phyloP scores from a whole-genome alignment of 371 early-diverging fungal species.

The Parasitella parasitica region DNA sequence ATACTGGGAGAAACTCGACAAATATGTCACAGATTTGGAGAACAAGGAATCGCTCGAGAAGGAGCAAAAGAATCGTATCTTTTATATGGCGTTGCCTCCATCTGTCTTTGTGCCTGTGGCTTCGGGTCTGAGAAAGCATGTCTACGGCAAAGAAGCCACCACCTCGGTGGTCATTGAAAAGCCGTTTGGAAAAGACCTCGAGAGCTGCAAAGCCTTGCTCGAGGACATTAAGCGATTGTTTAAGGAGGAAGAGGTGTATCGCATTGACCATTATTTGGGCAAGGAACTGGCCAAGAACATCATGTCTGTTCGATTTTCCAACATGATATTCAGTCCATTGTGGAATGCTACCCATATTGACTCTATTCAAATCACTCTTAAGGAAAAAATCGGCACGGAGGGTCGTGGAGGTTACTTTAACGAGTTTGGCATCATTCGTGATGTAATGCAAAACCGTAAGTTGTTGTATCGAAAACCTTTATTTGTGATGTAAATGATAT shows the following conservation, averaged over 20 bases:
- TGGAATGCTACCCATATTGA: conserved; percentile 89
- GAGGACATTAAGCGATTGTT: conserved; percentile 71
- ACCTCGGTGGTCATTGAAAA: conserved; percentile 96
- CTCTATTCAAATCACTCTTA: conserved; percentile 96
- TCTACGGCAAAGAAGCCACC: conserved; percentile 54
- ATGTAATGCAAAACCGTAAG: conserved; percentile 98
- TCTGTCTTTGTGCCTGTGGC: conserved; percentile 90
- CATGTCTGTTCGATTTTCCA: conserved; percentile 91
- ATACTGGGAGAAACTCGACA: conserved; percentile 66
- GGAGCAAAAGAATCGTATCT: conserved; percentile 66
- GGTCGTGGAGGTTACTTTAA: conserved; percentile 99
- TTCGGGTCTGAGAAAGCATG: conserved; percentile 64
- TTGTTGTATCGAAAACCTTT: too few species aligned
- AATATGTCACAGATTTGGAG: conserved; percentile 57
- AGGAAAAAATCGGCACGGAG: conserved; percentile 96
- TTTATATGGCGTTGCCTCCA: conserved; percentile 99
- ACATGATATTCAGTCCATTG: conserved; percentile 85
- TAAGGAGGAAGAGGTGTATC: conserved; percentile 90
- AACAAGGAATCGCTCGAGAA: conserved; percentile 32
- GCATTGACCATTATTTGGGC: conserved; percentile 98
- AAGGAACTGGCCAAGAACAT: conserved; percentile 99
- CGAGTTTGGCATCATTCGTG: conserved; percentile 98
- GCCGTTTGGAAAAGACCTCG: conserved; percentile 96
- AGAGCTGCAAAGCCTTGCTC: conserved; percentile 74
- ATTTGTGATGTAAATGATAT: too few species aligned